Conservation (phyloP, 116 monocot species). For the Papilionanthe hybrid region DNA sequence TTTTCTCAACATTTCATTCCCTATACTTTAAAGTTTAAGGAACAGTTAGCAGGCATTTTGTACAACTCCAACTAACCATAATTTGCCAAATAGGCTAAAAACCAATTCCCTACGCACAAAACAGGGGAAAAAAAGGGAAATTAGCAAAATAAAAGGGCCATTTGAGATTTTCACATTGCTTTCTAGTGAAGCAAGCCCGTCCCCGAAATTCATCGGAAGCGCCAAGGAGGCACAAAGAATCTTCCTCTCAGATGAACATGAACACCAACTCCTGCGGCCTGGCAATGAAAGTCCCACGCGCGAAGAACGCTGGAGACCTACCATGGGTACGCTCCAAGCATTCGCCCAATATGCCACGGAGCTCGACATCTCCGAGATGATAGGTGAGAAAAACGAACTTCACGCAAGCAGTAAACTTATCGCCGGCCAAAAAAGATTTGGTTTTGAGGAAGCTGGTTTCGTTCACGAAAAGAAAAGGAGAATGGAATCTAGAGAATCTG, state of each 20-base stretch:
- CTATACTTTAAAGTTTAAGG: background rate
- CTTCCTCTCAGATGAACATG: constrained; percentile 1
- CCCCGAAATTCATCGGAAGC: constrained; percentile 18
- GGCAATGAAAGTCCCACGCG: background rate
- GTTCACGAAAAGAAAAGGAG: background rate
- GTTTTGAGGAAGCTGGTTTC: background rate
- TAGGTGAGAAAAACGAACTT: background rate
- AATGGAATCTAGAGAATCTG: background rate
- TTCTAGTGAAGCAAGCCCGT: constrained; percentile 15
- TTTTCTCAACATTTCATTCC: background rate
- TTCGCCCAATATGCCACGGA: background rate
- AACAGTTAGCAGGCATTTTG: too few relatives aligned
- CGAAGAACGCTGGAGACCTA: background rate
- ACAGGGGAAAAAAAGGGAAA: background rate
- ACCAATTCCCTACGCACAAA: background rate
- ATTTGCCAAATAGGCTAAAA: background rate
- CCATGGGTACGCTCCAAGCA: background rate
- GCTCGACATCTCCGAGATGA: background rate
- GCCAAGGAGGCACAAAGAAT: constrained; percentile 15
- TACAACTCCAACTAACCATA: background rate
- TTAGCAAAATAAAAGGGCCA: background rate
- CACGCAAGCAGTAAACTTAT: background rate
- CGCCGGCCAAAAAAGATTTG: background rate
- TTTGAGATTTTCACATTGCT: constrained; percentile 5
- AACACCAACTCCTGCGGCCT: background rate